phyloP scores from a whole-genome alignment of 768 basidiomycete genomes.

The Boletus patriciae region DNA sequence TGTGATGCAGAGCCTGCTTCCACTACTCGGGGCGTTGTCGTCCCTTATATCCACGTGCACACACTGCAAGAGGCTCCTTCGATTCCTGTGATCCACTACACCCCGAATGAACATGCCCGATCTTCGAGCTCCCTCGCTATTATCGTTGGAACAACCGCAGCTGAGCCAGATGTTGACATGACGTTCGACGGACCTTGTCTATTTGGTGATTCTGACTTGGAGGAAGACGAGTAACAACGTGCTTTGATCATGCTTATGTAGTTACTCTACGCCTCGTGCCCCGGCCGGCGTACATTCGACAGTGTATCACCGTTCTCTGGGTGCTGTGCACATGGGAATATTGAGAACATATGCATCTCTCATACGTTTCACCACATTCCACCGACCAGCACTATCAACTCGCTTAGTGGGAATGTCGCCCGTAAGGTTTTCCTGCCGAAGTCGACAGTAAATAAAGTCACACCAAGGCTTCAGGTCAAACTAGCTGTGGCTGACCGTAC shows the following conservation, averaged over 20 bases:
- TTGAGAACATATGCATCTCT: not conserved
- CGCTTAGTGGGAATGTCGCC: no score
- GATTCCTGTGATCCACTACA: not conserved
- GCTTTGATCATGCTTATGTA: not conserved
- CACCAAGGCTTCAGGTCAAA: no score
- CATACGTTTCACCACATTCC: not conserved
- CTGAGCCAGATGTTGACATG: conserved; percentile 2
- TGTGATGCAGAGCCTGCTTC: not conserved
- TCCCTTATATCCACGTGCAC: not conserved
- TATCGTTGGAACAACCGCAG: not conserved
- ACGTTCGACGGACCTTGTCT: conserved; percentile 29
- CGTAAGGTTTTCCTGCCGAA: no score
- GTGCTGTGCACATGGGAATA: no score
- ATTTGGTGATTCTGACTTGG: conserved; percentile 32
- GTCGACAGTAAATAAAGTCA: no score
- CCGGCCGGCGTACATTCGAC: not conserved
- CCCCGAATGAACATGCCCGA: not conserved
- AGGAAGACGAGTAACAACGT: conserved; percentile 23
- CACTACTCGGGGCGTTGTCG: not conserved
- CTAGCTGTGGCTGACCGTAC: no score
- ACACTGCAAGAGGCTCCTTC: not conserved
- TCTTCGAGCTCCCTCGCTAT: not conserved
- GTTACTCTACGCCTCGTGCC: not conserved
- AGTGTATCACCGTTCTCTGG: not conserved
- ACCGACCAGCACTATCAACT: not conserved